Percentiles rank a stretch among this genome's conserved stretches.
These are phyloP conservation scores for Citrus unshiu DNA, from an alignment of 345 rosid species.

Conservation along the genomic window DNA sequence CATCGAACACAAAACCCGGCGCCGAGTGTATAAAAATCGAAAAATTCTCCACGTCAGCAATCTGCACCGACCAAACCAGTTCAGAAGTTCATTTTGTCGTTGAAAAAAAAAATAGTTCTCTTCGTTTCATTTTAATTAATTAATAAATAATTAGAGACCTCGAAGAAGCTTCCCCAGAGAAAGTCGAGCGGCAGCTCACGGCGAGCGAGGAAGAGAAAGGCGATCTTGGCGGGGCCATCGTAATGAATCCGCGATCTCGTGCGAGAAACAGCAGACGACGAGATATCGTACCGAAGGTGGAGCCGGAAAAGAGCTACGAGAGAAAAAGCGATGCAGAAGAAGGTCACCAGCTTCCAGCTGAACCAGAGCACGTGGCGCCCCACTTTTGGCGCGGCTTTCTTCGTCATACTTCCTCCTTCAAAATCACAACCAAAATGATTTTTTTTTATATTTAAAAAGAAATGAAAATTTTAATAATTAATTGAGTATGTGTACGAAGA, in stretches of 20 bases:
- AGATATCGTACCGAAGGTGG: constrained; percentile 28
- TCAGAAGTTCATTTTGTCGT: neutral
- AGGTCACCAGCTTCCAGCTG: constrained; percentile 58
- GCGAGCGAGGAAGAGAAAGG: constrained; percentile 59
- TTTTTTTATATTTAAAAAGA: too few relatives aligned
- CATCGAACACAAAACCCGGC: constrained; percentile 80
- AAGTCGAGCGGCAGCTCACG: constrained; percentile 61
- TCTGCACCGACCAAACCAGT: constrained; percentile 28
- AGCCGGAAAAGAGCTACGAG: constrained; percentile 48
- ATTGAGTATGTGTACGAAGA: neutral
- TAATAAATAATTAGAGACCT: constrained; percentile 31
- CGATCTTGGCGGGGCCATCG: constrained; percentile 52
- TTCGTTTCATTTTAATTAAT: too few relatives aligned
- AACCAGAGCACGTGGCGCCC: constrained; percentile 47
- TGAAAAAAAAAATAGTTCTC: too few relatives aligned
- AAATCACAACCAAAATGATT: neutral
- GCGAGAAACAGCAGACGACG: constrained; percentile 23
- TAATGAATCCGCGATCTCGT: constrained; percentile 35
- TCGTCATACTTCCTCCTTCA: constrained; percentile 41
- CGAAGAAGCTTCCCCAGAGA: constrained; percentile 70
- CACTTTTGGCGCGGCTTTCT: constrained; percentile 31
- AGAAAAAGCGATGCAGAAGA: constrained; percentile 51
- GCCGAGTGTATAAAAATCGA: constrained; percentile 68
- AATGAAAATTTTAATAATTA: neutral
- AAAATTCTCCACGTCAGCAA: constrained; percentile 54